Conservation (phyloP, 176 grass and related monocot genomes). For the Urochloa ruziziensis region DNA sequence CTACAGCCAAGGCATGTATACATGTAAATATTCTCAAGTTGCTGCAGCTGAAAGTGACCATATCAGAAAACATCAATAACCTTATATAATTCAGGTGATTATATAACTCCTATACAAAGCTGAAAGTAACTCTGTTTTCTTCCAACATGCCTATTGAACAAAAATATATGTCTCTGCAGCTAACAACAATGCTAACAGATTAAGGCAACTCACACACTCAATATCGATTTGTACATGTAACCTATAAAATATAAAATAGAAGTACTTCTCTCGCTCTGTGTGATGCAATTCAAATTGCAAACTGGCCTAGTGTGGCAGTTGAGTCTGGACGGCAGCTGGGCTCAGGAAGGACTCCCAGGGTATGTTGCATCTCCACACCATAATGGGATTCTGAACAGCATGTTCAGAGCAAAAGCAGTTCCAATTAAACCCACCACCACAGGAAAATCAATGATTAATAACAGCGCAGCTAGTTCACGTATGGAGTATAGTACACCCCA, state of each 20-base stretch:
- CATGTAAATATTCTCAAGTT: too few species aligned
- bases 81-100: too few species aligned
- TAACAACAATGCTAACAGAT: conserved; percentile 83
- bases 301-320: conserved; percentile 38
- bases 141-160: too few species aligned
- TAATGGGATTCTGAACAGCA: conserved; percentile 83
- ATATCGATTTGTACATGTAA: conserved; percentile 30
- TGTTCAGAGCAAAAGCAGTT: conserved; percentile 98
- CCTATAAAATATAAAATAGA: conserved; percentile 1
- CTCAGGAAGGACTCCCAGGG: conserved; percentile 67
- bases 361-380: conserved; percentile 90
- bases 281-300: neutral
- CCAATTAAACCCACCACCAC: conserved; percentile 50
- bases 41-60: too few species aligned
- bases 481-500: neutral
- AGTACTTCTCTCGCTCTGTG: neutral
- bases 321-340: conserved; percentile 44
- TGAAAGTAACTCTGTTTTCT: too few species aligned
- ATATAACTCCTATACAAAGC: too few species aligned
- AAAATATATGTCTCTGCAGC: conserved; percentile 34
- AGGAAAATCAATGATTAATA: neutral
- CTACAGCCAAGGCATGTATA: too few species aligned
- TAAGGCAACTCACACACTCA: too few species aligned
- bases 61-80: too few species aligned
- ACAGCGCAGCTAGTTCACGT: neutral